phyloP scores from a whole-genome alignment of 1,284 basidiomycete species.

The Apiotrichum gamsii region DNA sequence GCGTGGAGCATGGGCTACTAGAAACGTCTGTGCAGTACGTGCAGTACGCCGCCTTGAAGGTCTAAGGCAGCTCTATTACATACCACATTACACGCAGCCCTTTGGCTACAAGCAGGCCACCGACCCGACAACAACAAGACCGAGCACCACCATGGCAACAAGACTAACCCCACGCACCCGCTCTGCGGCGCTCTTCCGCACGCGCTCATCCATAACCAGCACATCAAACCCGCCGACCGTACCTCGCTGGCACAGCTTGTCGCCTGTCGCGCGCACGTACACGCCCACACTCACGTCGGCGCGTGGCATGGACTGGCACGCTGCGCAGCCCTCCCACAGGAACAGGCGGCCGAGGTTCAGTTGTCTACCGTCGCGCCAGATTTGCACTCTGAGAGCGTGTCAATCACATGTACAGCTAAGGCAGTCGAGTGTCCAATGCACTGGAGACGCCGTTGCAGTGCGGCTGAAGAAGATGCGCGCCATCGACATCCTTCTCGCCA shows the following conservation, averaged over 20 bases:
- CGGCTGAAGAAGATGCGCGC: background rate
- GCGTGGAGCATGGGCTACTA: too few species aligned
- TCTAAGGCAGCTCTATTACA: too few species aligned
- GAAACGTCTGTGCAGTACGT: too few species aligned
- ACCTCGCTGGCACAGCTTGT: slow-evolving; percentile 6
- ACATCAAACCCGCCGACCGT: slow-evolving; percentile 15
- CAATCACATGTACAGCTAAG: too few species aligned
- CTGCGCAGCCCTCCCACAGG: slow-evolving; percentile 18
- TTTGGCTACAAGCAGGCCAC: too few species aligned
- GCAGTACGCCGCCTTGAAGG: too few species aligned
- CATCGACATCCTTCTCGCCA: too few species aligned
- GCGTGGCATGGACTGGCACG: slow-evolving; percentile 9
- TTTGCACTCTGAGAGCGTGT: slow-evolving; percentile 7
- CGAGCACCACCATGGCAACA: background rate
- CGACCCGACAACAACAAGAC: background rate
- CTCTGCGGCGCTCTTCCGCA: background rate
- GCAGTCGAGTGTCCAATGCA: too few species aligned
- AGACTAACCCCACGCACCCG: background rate
- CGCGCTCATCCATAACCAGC: slow-evolving; percentile 11
- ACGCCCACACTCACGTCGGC: slow-evolving; percentile 11
- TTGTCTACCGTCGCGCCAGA: slow-evolving; percentile 3
- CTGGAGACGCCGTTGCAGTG: too few species aligned
- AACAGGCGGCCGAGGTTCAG: slow-evolving; percentile 6
- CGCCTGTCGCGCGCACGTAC: slow-evolving; percentile 11
- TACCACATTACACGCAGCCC: too few species aligned